These are phyloP conservation scores for Teunomyces cretensis DNA, from an alignment of 805 yeast genomes.

Conservation along the genomic window DNA sequence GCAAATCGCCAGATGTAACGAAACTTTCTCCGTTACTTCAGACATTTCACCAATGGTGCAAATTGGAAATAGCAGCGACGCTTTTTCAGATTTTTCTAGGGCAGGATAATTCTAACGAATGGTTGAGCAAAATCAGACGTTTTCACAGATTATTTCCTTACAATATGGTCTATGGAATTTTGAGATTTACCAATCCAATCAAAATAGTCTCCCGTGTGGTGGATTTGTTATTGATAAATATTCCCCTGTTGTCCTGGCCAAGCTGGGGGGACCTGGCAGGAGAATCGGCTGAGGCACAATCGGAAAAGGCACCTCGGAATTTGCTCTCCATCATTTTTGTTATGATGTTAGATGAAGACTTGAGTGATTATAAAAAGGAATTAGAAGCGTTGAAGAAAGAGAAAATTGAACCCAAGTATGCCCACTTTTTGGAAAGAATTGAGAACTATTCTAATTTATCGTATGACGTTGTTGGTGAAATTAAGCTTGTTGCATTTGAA, in stretches of 20 bases:
- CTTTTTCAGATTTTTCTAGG: constrained; percentile 78
- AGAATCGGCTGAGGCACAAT: constrained; percentile 5
- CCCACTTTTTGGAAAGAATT: constrained; percentile 27
- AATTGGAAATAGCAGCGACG: constrained; percentile 81
- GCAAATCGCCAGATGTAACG: constrained; percentile 47
- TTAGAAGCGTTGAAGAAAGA: constrained; percentile 46
- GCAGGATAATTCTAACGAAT: constrained; percentile 75
- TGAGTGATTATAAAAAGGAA: constrained; percentile 58
- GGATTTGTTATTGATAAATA: constrained; percentile 67
- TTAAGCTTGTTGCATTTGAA: constrained; percentile 16
- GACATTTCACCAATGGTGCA: constrained; percentile 77
- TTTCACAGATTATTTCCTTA: constrained; percentile 83
- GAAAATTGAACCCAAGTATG: constrained; percentile 27
- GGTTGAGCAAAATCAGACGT: constrained; percentile 66
- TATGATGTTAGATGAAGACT: constrained; percentile 71
- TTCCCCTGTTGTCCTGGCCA: constrained; percentile 29
- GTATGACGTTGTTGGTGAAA: constrained; percentile 11
- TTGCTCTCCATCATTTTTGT: constrained; percentile 74
- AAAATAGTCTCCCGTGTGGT: constrained; percentile 75
- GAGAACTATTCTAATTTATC: constrained; percentile 21
- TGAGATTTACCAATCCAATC: constrained; percentile 85
- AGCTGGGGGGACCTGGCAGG: constrained; percentile 17
- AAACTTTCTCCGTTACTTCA: constrained; percentile 66
- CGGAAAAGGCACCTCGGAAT: constrained; percentile 21
- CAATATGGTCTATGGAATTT: constrained; percentile 67